Base-by-base conservation (phyloP, 192 early-diverging fungal species). In the Backusella macrospora region DNA sequence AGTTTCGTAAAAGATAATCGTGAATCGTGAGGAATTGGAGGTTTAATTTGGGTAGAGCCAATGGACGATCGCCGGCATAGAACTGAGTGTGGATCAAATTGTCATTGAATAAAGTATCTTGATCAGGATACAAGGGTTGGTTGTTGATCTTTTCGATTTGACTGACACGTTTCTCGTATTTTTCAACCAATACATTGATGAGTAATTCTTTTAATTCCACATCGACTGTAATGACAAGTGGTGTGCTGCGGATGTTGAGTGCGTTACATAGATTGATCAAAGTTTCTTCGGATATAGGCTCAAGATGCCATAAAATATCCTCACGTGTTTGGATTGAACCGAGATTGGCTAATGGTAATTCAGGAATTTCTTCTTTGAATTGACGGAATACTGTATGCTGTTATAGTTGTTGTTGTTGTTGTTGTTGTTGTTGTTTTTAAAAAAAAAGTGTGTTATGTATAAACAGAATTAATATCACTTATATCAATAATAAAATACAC, bases 11-110 rank as follows among this genome's bases (percentile, higher is more conserved):
- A 52, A 99, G 77, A 80, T 98, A 98, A 77, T 99, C 98, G 44
- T 92, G 91, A 18, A 96, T 76, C 0, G 96, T 93, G 71, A 99
- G 83, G 76, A 93, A 99, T 84, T 99, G 98, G 26, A 99, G 83
- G 65, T 92, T 92, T 21, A 99, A 86, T 76, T 96, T 96, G 5
- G 98, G 98, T 6, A 96, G 78, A 1, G 93, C 86, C 15, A 90
- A 72, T 14, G 87, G 87, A n/a, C 80, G 71, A 34, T 85, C 84
- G 21, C 80, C 80, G 14, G 79, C 80, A 70, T 86, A 82, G 49
- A 88, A 92, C 75, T 94, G 90, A 5, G 90, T 86, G 71, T 94
- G 91, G 15, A 87, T 82, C 1, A 92, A 75, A 0, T 85, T 78
- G 45, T 90, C 90, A 71, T 89, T 89, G 77, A 97, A 94, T 23